Evolutionary conservation across 352 stramenopile genomes (phyloP), one percentile per base, ranked within the genome.

Genomic region (Pilasporangium apinafurcum): DNA sequence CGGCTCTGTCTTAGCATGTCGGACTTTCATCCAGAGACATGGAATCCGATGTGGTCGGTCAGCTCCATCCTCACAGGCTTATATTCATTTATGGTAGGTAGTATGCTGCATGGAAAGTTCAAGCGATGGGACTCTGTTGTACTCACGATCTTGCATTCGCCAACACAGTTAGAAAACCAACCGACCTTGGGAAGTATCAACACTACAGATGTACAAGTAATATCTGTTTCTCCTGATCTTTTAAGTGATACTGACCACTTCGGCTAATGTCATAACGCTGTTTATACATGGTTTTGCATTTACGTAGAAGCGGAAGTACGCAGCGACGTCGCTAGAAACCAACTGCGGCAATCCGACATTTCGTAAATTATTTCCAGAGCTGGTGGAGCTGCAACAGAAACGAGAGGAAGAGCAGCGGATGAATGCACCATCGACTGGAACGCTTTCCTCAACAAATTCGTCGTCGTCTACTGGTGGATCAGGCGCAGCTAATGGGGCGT

Each of bases 21-120:
- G 37, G 93, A 98, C 61, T 98, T 96, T 64, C 92, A 98, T 49
- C 90, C 90, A 6, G 91, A 98, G 62, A 95, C 81, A 12, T 98
- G 95, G 95, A 98, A 98, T 63, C 95, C 95, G 17, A 96, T 97
- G 86, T 98, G 93, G 93, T 95, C 75, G 26, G 88, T 98, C 26
- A 92, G 74, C 48, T 97, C 92, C 30, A 98, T 98, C 56, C 71
- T 98, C 44, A 97, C 86, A 35, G 95, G 95, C 0, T 62, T 98
- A 12, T 96, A 96, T 54, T 97, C 88, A 4, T 98, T 98, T 60
- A 96, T 97, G 87, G 76, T 89, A 28, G 22, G 61, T n/a, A n/a
- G n/a, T n/a, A n/a, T n/a, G n/a, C n/a, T n/a, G n/a, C n/a, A n/a
- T n/a, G n/a, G n/a, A n/a, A n/a, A n/a, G n/a, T n/a, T n/a, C n/a